Evolutionary conservation across 306 rosid genomes (phyloP).

Genomic region (Psophocarpus tetragonolobus): DNA sequence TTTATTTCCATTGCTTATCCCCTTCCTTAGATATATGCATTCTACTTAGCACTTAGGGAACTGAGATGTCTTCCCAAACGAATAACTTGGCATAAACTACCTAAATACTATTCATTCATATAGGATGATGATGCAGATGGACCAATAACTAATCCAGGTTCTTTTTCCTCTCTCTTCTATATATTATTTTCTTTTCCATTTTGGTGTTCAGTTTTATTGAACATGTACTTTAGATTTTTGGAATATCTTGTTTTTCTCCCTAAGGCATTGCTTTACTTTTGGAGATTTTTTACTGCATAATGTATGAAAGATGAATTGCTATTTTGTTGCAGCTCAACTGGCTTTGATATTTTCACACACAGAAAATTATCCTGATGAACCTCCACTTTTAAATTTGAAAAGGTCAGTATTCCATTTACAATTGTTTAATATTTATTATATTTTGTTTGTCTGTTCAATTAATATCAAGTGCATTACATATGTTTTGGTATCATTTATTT

Average conservation of each 20-base stretch:
- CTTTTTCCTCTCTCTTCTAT: constrained; percentile 42
- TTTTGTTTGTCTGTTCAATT: constrained; percentile 17
- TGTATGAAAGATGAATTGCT: constrained; percentile 23
- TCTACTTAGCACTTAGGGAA: not conserved
- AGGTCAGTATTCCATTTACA: constrained; percentile 48
- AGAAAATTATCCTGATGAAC: constrained; percentile 96
- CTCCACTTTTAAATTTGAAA: constrained; percentile 87
- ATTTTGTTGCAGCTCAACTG: constrained; percentile 78
- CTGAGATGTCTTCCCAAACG: constrained; percentile 3
- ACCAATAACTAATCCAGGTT: constrained; percentile 63
- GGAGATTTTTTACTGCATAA: constrained; percentile 21
- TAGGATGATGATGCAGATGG: constrained; percentile 92
- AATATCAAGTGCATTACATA: not conserved
- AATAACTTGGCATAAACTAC: not conserved
- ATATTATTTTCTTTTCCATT: constrained; percentile 3
- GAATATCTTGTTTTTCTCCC: constrained; percentile 32
- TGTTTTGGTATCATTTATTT: constrained; percentile 16
- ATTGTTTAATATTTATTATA: not conserved
- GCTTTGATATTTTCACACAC: constrained; percentile 90
- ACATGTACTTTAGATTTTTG: constrained; percentile 8
- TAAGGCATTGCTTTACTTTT: constrained; percentile 24
- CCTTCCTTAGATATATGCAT: not conserved
- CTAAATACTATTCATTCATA: constrained; percentile 33
- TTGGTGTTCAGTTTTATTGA: constrained; percentile 2
- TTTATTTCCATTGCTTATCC: not conserved